A percentile compares a stretch with the other conserved stretches of the same genome.
Conservation (phyloP, 1,284 basidiomycete genomes). For the Thecaphora thlaspeos region DNA sequence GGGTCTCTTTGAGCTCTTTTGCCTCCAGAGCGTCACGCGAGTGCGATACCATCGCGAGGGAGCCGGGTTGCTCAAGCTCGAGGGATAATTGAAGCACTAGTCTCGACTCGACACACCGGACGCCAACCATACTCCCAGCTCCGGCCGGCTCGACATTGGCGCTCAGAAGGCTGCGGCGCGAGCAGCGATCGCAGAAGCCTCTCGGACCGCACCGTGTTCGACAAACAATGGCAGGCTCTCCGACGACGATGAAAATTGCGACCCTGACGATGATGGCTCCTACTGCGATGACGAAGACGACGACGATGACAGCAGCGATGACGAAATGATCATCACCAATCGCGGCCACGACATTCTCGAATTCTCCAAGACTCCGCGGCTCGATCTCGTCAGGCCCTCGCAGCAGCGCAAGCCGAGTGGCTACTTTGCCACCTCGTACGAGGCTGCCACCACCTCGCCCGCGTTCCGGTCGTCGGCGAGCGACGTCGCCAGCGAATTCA, state of each 20-base stretch:
- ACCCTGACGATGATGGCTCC: conserved; percentile 1
- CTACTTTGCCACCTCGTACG: conserved; percentile 36
- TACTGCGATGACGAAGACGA: conserved; percentile 12
- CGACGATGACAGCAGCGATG: conserved; percentile 37
- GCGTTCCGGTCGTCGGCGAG: conserved; percentile 18
- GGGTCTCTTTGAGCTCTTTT: conserved; percentile 48
- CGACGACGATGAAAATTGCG: conserved; percentile 1
- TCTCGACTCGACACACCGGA: neutral
- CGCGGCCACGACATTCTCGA: conserved; percentile 52
- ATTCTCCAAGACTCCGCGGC: conserved; percentile 44
- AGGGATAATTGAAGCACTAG: conserved; percentile 23
- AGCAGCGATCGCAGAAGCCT: conserved; percentile 12
- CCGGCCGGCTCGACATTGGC: conserved; percentile 30
- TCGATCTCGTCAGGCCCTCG: conserved; percentile 23
- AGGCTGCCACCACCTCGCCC: conserved; percentile 27
- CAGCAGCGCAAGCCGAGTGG: conserved; percentile 13
- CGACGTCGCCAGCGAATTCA: neutral
- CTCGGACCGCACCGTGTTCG: neutral
- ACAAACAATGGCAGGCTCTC: neutral
- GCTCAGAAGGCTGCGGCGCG: conserved; percentile 27
- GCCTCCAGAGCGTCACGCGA: conserved; percentile 50
- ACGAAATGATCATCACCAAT: conserved; percentile 51
- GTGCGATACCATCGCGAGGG: conserved; percentile 45
- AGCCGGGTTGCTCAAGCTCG: conserved; percentile 38
- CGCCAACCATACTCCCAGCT: neutral